Percentiles rank a stretch among this genome's conserved stretches.
Conservation (phyloP, 1,139 yeast species). For the Diutina mesorugosa region DNA sequence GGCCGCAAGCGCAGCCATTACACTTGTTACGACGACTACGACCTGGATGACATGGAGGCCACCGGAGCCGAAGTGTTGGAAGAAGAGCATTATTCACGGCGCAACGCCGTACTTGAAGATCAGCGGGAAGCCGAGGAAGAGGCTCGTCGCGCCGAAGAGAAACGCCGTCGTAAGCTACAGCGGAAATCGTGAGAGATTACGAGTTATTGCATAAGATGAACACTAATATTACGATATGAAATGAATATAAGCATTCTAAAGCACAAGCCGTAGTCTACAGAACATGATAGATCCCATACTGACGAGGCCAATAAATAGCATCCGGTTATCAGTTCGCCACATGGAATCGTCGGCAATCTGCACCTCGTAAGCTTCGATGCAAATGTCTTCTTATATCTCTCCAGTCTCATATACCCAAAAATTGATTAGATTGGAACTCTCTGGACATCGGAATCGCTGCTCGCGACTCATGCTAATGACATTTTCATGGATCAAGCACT, state of each 20-base stretch:
- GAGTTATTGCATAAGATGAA: background rate
- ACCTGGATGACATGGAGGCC: constrained; percentile 80
- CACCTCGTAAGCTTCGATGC: no score
- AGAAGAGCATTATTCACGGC: constrained; percentile 62
- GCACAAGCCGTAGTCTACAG: no score
- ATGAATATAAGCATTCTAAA: background rate
- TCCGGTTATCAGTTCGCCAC: no score
- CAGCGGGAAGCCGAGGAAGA: constrained; percentile 47
- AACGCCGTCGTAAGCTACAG: constrained; percentile 2
- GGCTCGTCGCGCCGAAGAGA: constrained; percentile 16
- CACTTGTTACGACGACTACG: constrained; percentile 30
- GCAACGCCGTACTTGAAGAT: constrained; percentile 53
- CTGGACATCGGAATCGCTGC: no score
- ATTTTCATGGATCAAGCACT: background rate
- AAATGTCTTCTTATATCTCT: no score
- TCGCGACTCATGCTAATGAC: no score
- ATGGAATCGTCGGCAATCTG: no score
- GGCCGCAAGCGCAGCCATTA: constrained; percentile 39
- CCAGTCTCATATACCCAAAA: no score
- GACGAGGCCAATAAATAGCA: no score
- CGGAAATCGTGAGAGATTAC: background rate
- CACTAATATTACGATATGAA: background rate
- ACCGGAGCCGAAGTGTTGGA: constrained; percentile 77
- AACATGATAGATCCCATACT: no score
- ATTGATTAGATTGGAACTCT: no score